Conservation (phyloP, 2,329 filamentous ascomycete genomes). For the Fusarium sp. region DNA sequence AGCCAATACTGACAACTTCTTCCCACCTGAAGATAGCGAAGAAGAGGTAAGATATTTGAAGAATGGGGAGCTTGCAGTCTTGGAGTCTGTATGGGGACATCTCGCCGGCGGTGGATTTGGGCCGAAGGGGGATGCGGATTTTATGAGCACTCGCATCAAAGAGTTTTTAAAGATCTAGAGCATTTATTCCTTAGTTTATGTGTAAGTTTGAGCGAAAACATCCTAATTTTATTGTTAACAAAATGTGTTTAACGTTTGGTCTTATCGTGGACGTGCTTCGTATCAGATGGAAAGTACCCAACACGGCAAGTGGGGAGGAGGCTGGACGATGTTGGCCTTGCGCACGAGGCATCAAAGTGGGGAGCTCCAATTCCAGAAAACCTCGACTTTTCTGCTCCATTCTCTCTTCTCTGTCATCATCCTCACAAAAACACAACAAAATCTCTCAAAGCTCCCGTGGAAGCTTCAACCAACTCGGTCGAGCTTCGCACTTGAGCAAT, state of each 20-base stretch:
- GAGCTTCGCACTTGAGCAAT: slow-evolving; percentile 37
- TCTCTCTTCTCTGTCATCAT: slow-evolving; percentile 37
- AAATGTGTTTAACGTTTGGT: not conserved
- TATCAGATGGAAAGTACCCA: slow-evolving; percentile 3
- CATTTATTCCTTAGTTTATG: not conserved
- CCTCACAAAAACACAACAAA: slow-evolving; percentile 28
- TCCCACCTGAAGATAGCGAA: not conserved
- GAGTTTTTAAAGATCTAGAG: not conserved
- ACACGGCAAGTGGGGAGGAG: slow-evolving; percentile 10
- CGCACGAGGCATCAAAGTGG: slow-evolving; percentile 52
- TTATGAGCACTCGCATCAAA: not conserved
- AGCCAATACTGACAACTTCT: not conserved
- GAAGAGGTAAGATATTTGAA: not conserved
- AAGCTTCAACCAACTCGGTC: slow-evolving; percentile 29
- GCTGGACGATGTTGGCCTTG: slow-evolving; percentile 40
- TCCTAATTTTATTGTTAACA: too few species aligned
- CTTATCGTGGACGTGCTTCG: not conserved
- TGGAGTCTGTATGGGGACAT: not conserved
- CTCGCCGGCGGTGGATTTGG: not conserved
- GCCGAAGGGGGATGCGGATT: not conserved
- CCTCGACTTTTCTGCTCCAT: slow-evolving; percentile 35
- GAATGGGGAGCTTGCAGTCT: not conserved
- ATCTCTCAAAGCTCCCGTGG: slow-evolving; percentile 20
- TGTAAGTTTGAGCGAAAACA: too few species aligned
- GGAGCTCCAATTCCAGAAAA: slow-evolving; percentile 48